Evolutionary conservation across 2,329 filamentous ascomycete species (phyloP).

Genomic region (Aspergillus aculeatinus): DNA sequence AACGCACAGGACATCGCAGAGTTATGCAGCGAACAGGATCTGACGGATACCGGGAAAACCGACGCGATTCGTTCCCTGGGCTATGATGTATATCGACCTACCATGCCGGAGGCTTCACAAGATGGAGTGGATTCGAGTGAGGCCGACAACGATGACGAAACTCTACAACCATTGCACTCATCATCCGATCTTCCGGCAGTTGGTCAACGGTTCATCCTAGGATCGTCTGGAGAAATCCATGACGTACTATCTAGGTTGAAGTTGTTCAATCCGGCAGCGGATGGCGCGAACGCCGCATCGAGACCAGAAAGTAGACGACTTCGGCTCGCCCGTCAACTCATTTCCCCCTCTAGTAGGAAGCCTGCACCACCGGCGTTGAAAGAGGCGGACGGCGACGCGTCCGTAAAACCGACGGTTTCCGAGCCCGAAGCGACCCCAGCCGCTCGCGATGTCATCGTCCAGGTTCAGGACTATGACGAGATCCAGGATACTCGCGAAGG

Average conservation of each 20-base stretch:
- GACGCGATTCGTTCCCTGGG: conserved; percentile 47
- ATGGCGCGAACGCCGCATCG: conserved; percentile 20
- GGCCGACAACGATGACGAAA: conserved; percentile 45
- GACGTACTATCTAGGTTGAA: conserved; percentile 29
- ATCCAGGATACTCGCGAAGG: conserved; percentile 70
- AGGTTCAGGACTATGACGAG: conserved; percentile 78
- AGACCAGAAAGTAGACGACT: conserved; percentile 33
- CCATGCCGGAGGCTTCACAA: conserved; percentile 31
- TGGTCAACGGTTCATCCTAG: conserved; percentile 30
- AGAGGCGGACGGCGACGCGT: conserved; percentile 12
- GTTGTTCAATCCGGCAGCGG: conserved; percentile 31
- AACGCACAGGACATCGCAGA: conserved; percentile 49
- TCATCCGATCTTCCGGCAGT: conserved; percentile 22
- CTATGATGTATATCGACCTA: conserved; percentile 54
- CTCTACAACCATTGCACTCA: conserved; percentile 22
- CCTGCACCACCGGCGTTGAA: conserved; percentile 3
- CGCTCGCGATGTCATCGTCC: conserved; percentile 62
- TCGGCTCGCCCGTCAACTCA: conserved; percentile 36
- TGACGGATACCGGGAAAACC: conserved; percentile 34
- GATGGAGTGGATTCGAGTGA: conserved; percentile 49
- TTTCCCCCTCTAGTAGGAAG: conserved; percentile 27
- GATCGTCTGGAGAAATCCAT: conserved; percentile 29
- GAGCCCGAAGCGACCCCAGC: conserved; percentile 19
- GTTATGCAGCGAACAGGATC: conserved; percentile 44
- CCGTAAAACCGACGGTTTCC: conserved; percentile 5